Percentiles rank a stretch among this genome's conserved stretches.
Conservation (phyloP, 352 stramenopile species). For the Globisporangium acanthophoron region DNA sequence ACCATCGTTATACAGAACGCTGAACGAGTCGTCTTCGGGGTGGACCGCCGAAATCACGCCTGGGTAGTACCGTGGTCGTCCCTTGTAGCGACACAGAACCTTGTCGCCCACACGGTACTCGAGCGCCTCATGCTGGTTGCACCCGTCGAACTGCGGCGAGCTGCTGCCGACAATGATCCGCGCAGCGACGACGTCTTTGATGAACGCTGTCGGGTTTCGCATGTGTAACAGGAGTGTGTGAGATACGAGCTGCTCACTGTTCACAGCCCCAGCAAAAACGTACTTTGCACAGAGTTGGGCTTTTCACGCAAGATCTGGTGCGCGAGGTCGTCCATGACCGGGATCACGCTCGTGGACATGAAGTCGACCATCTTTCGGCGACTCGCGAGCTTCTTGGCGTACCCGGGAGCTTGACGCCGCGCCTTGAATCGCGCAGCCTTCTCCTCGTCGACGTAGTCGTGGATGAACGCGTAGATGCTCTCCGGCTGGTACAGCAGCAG, state of each 20-base stretch:
- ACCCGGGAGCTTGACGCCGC: constrained; percentile 20
- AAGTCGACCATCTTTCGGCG: constrained; percentile 79
- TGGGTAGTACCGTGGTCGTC: constrained; percentile 49
- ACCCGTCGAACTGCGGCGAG: constrained; percentile 7
- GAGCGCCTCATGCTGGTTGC: constrained; percentile 34
- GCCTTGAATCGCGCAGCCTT: constrained; percentile 37
- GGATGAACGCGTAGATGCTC: constrained; percentile 79
- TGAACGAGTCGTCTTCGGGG: constrained; percentile 31
- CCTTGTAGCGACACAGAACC: constrained; percentile 68
- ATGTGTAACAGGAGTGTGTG: background rate
- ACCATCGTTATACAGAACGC: constrained; percentile 62
- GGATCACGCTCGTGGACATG: constrained; percentile 80
- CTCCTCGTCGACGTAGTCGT: constrained; percentile 67
- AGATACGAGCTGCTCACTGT: background rate
- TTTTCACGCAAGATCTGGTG: constrained; percentile 74
- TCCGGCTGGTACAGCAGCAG: constrained; percentile 74
- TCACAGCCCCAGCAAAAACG: background rate
- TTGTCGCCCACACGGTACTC: constrained; percentile 35
- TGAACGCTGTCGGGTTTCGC: constrained; percentile 30
- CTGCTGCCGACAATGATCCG: constrained; percentile 39
- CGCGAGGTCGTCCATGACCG: constrained; percentile 80
- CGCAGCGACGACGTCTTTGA: constrained; percentile 51
- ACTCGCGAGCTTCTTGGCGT: constrained; percentile 66
- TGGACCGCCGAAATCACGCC: constrained; percentile 47
- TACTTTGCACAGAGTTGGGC: constrained; percentile 58